A percentile compares a stretch with the other conserved stretches of the same genome.
phyloP scores from a whole-genome alignment of 2,329 filamentous ascomycete genomes.

The Didymella pomorum region DNA sequence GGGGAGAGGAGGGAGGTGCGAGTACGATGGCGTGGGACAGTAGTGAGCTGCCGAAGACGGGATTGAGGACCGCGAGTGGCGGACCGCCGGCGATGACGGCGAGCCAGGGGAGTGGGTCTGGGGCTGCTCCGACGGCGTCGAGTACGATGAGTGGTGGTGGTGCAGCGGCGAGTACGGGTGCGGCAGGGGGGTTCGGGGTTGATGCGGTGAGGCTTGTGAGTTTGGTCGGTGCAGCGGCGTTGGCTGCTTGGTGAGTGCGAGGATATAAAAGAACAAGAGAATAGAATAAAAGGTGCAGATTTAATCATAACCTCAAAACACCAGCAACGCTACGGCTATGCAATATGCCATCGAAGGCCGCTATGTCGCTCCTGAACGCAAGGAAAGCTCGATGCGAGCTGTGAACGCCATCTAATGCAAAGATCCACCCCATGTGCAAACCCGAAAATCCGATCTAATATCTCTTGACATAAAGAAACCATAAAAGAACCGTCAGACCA shows the following conservation, averaged over 20 bases:
- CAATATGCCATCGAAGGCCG: neutral
- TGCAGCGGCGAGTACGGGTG: slow-evolving; percentile 5
- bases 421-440: neutral
- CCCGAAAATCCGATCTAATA: neutral
- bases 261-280: neutral
- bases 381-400: neutral
- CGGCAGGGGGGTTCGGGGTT: slow-evolving; percentile 5
- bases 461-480: slow-evolving; percentile 1
- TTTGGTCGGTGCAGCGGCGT: slow-evolving; percentile 11
- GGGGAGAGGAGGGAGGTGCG: neutral
- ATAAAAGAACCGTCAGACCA: neutral
- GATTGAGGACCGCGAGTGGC: slow-evolving; percentile 1
- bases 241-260: slow-evolving; percentile 6
- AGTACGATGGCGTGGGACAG: neutral
- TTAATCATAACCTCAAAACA: neutral
- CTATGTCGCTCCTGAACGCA: slow-evolving; percentile 2
- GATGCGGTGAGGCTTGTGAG: slow-evolving; percentile 6
- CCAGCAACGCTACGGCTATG: neutral
- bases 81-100: neutral
- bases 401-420: neutral
- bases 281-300: neutral
- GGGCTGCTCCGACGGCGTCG: neutral
- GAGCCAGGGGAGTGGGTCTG: slow-evolving; percentile 6
- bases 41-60: neutral
- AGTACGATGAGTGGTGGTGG: slow-evolving; percentile 10